These are phyloP conservation scores for Nicotiana benthamiana DNA, from an alignment of 257 asterid genomes.

Conservation along the genomic window DNA sequence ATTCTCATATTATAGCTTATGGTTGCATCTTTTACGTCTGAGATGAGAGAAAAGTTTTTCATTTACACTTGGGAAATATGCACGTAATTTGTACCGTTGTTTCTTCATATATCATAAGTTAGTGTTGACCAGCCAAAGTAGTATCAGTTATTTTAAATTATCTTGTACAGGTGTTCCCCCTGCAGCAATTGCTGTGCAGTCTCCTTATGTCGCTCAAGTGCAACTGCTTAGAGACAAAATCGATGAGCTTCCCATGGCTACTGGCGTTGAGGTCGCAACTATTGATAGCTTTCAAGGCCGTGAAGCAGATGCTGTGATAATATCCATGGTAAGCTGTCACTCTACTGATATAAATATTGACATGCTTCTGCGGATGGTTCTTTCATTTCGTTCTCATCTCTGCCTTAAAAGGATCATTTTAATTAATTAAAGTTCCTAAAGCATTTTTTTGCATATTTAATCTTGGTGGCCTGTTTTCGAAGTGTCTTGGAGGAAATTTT, in stretches of 20 bases:
- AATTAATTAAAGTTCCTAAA: background rate
- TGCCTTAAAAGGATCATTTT: background rate
- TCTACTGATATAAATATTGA: background rate
- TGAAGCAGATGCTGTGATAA: conserved; percentile 91
- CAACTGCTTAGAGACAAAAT: conserved; percentile 84
- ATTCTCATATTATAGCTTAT: background rate
- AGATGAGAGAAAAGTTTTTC: background rate
- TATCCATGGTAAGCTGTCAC: conserved; percentile 68
- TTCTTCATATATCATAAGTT: background rate
- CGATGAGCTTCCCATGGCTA: conserved; percentile 62
- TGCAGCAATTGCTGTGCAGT: conserved; percentile 73
- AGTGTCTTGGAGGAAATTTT: background rate
- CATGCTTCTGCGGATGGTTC: background rate
- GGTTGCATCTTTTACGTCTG: background rate
- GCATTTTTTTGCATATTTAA: background rate
- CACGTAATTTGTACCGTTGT: background rate
- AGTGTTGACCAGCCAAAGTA: background rate
- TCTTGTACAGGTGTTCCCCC: conserved; percentile 70
- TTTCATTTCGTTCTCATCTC: background rate
- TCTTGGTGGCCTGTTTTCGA: background rate
- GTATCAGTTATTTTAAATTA: background rate
- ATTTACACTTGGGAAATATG: background rate
- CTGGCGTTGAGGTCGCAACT: conserved; percentile 82
- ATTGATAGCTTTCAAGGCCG: conserved; percentile 98
- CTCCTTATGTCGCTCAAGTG: conserved; percentile 98